Conservation (phyloP, 768 basidiomycete genomes). For the Tephrocybe sp. region DNA sequence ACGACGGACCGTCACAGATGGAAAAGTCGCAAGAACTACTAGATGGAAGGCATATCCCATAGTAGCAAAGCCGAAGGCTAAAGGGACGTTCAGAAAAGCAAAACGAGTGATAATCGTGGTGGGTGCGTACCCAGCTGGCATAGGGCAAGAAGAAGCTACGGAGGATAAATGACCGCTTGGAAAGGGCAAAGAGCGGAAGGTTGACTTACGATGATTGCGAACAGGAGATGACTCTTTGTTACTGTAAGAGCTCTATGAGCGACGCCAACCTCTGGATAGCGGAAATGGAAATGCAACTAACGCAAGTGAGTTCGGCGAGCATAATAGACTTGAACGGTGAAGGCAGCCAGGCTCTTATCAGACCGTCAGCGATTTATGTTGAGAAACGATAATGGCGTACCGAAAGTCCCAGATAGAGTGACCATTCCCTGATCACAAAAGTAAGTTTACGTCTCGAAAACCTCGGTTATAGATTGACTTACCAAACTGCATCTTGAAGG, state of each 20-base stretch:
- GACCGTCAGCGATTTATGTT: too few species aligned
- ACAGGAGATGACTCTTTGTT: not conserved
- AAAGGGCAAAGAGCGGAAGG: not conserved
- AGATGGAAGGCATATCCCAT: constrained; percentile 1
- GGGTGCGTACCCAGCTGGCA: not conserved
- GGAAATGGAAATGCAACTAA: not conserved
- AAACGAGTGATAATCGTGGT: not conserved
- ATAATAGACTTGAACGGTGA: constrained; percentile 4
- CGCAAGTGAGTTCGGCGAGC: not conserved
- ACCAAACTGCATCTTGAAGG: constrained; percentile 1
- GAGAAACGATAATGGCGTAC: too few species aligned
- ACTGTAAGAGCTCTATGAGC: not conserved
- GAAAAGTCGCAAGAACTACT: not conserved
- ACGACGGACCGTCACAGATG: not conserved
- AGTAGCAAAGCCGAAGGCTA: constrained; percentile 1
- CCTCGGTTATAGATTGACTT: not conserved
- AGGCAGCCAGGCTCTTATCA: not conserved
- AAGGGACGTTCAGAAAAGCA: not conserved
- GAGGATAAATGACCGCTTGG: not conserved
- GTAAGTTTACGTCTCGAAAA: not conserved
- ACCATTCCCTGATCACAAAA: constrained; percentile 1
- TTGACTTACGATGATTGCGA: not conserved
- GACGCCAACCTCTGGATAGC: not conserved
- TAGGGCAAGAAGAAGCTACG: not conserved
- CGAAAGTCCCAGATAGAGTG: constrained; percentile 2